Conservation (phyloP, 2,329 filamentous ascomycete species). For the Aspergillus floridensis region DNA sequence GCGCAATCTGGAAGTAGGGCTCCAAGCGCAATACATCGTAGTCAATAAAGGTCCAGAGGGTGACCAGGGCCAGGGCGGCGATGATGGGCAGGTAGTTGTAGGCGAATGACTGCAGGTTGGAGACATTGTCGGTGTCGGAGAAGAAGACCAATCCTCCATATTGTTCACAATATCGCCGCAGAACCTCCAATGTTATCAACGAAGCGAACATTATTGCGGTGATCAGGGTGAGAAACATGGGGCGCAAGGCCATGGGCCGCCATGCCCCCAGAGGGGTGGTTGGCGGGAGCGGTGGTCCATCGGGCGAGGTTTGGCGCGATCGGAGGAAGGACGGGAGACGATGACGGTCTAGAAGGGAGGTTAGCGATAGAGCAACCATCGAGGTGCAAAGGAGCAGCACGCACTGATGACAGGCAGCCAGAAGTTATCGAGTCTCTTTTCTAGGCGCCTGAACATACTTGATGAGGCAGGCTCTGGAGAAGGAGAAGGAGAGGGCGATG, state of each 20-base stretch:
- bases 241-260: constrained; percentile 35
- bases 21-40: constrained; percentile 52
- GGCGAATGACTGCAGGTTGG: constrained; percentile 28
- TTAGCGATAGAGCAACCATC: not conserved
- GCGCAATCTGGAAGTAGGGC: constrained; percentile 46
- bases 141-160: constrained; percentile 32
- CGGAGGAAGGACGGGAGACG: constrained; percentile 2
- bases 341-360: constrained; percentile 9
- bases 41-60: constrained; percentile 50
- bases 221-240: constrained; percentile 26
- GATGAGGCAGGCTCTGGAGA: constrained; percentile 16
- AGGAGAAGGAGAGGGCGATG: constrained; percentile 8
- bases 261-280: constrained; percentile 20
- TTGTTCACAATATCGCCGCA: constrained; percentile 31
- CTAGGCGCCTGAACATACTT: constrained; percentile 18
- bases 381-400: not conserved
- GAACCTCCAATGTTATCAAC: constrained; percentile 26
- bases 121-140: constrained; percentile 28
- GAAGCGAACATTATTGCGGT: constrained; percentile 24
- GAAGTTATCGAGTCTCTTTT: constrained; percentile 14
- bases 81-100: constrained; percentile 46
- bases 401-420: constrained; percentile 15
- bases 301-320: constrained; percentile 6
- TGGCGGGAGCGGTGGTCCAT: constrained; percentile 5
- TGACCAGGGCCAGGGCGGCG: constrained; percentile 45